Conservation (phyloP, 129 eudicot species). For the Glebionis coronaria region DNA sequence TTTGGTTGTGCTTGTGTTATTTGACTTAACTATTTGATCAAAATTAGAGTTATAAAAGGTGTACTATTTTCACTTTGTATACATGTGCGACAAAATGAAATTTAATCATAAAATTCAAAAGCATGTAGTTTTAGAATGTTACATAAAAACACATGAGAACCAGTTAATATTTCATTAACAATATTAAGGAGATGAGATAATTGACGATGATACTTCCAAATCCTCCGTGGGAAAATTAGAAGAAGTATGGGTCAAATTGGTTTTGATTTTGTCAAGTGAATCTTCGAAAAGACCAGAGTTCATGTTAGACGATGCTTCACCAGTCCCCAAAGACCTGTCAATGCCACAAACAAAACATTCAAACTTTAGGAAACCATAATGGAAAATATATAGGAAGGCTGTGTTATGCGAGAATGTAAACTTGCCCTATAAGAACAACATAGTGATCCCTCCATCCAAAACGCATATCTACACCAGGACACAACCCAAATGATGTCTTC, state of each 20-base stretch:
- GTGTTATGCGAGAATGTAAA: background rate
- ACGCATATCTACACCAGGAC: no score
- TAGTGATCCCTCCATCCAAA: conserved; percentile 94
- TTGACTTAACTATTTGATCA: no score
- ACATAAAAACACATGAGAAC: no score
- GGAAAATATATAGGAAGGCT: no score
- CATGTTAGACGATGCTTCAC: conserved; percentile 81
- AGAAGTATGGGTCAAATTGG: conserved; percentile 65
- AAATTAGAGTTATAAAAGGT: no score
- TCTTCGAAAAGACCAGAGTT: conserved; percentile 87
- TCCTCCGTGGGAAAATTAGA: conserved; percentile 15
- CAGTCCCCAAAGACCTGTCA: conserved; percentile 74
- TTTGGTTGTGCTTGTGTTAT: no score
- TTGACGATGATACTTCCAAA: conserved; percentile 9
- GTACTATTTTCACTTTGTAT: no score
- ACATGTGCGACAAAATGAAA: no score
- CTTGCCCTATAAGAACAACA: conserved; percentile 85
- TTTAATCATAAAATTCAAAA: no score
- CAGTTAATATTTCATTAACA: no score
- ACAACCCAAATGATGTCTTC: conserved; percentile 73
- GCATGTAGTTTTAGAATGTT: no score
- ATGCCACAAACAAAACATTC: conserved; percentile 6
- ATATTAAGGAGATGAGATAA: conserved; percentile 11
- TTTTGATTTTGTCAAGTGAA: conserved; percentile 89
- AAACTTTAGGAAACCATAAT: no score